These are phyloP conservation scores for Platanthera zijinensis DNA, from an alignment of 106 monocot genomes.

Conservation along the genomic window DNA sequence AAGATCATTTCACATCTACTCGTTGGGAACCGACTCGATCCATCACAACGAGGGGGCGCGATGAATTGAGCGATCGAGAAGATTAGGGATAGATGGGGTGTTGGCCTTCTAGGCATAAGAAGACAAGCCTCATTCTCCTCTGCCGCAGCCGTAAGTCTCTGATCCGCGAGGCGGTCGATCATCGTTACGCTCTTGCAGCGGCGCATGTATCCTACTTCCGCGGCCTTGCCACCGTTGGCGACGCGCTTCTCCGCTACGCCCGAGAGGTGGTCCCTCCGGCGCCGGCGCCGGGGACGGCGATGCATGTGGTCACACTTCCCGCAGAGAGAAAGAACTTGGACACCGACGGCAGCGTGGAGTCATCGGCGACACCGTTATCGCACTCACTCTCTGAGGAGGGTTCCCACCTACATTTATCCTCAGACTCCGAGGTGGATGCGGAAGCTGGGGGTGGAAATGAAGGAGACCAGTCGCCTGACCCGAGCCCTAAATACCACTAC, in stretches of 20 bases:
- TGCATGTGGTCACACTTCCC: constrained; percentile 33
- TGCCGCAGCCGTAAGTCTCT: constrained; percentile 46
- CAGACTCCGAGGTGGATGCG: constrained; percentile 18
- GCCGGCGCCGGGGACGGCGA: constrained; percentile 6
- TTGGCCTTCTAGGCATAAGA: constrained; percentile 38
- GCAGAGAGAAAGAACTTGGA: constrained; percentile 9
- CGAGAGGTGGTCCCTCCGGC: constrained; percentile 28
- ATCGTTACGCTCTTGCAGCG: constrained; percentile 51
- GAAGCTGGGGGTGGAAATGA: constrained; percentile 3
- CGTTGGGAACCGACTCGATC: background rate
- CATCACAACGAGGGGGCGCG: background rate
- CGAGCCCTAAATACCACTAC: constrained; percentile 21
- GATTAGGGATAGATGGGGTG: constrained; percentile 47
- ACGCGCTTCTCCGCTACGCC: constrained; percentile 57
- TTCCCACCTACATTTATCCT: constrained; percentile 29
- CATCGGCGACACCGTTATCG: constrained; percentile 31
- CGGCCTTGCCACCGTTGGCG: constrained; percentile 41
- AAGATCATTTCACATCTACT: background rate
- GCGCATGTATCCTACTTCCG: constrained; percentile 56
- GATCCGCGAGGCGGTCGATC: constrained; percentile 44
- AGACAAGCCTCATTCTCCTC: constrained; percentile 29
- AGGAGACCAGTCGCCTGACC: background rate
- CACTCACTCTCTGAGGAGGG: constrained; percentile 27
- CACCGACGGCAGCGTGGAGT: constrained; percentile 7
- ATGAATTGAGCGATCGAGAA: background rate